Base-by-base conservation (phyloP, 768 basidiomycete genomes). In the Clathrus columnatus region DNA sequence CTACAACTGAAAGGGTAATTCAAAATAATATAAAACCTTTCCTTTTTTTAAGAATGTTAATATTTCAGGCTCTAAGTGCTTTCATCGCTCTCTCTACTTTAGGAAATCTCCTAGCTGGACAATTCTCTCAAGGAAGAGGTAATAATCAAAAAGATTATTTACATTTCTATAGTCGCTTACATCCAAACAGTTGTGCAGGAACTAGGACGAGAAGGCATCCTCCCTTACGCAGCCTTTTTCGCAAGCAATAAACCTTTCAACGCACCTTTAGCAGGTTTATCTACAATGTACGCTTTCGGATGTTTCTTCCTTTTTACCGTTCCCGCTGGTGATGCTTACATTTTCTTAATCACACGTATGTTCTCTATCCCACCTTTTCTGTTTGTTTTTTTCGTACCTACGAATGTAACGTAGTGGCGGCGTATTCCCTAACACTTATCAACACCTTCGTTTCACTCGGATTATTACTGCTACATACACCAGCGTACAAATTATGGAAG, bases 1-100 rank as follows among this genome's bases (percentile, higher is more conserved):
- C 76, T 0, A 67, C 73, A 0, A 80, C 80, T 0, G 85, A 84
- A 61, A 74, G 72, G 63, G 84, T 84, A 28, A 47, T 11, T 4
- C 50, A 51, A 27, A 4, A 2, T 2, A 16, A 4, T 8, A 30
- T 51, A 2, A 30, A 26, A 29, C 2, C 32, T 51, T 30, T 10
- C 16, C 11, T 42, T 30, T 20, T 16, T 8, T 4, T 51, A 27
- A 17, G 29, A 21, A 42, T 48, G 29, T 16, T n/a, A 21, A 29
- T 50, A 23, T 7, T 17, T 23, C n/a, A 47, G 46, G 26, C 46
- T 4, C 46, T 47, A 8, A 47, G 46, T 18, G 21, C 26, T 18
- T 28, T 47, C 18, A 28, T 47, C 18, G 46, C 46, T 28, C 46
- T 47, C 20, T 47, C 46, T 16, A 47, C 46, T 3, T 47, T 47